Evolutionary conservation across 108 stramenopile species (phyloP), one percentile per base, ranked within the genome.

Genomic region (Asterionellopsis glacialis): DNA sequence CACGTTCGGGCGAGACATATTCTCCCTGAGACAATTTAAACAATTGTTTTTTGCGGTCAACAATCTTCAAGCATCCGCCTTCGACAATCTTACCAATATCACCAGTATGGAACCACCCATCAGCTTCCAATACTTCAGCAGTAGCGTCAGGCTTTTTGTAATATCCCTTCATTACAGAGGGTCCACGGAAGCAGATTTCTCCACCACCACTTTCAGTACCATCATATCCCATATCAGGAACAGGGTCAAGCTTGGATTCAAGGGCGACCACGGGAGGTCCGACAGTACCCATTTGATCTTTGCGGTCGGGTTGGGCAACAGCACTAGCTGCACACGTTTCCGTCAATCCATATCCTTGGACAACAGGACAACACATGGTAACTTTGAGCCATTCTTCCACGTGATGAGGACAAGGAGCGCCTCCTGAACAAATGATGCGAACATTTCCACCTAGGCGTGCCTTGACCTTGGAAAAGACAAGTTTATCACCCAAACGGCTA

Each of bases 11-110:
- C 9, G 65, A 57, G 16, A 86, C 64, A 61, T 86, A 86, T 65
- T 86, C 84, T 14, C 84, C 84, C 52, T 70, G 59, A 47, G 51
- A 66, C 52, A 81, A 73, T 56, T 81, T 85, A 43, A 85, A 80
- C 19, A 88, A 73, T 54, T 88, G 76, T 57, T 88, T 77, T 26
- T 72, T 68, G 21, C 76, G 70, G 42, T 77, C 76, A 38, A 73
- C 59, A 58, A 77, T 73, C 44, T 54, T 28, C 16, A 77, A 51
- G 19, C 22, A 41, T 10, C 76, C 76, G 25, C 72, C 70, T 28
- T 57, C 52, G 52, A 45, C 62, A 41, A 72, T 63, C 15, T 67
- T 66, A 12, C 76, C 76, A 38, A 77, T 72, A 51, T 77, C 76
- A 12, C 76, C 76, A 0, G 72, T 59, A 21, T 65, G 69, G 53